phyloP scores from a whole-genome alignment of 306 rosid genomes.

The Inga laurina region DNA sequence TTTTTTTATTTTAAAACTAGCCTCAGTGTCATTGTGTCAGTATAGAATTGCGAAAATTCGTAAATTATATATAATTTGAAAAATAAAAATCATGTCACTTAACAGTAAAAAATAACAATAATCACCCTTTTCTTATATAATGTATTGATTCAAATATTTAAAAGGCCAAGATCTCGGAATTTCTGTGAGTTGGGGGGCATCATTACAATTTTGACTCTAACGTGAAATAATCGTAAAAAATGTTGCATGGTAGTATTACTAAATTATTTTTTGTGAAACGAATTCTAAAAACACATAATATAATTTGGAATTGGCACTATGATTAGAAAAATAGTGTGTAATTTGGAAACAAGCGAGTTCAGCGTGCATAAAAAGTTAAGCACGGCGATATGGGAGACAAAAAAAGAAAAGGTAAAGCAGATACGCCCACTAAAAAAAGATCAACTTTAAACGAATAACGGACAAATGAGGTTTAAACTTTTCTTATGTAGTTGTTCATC shows the following conservation, averaged over 20 bases:
- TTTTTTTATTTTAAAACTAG: background rate
- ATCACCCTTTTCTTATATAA: background rate
- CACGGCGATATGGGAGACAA: background rate
- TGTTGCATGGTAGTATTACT: background rate
- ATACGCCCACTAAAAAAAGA: background rate
- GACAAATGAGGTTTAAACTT: background rate
- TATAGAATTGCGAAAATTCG: too few species aligned
- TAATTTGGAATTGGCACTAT: too few species aligned
- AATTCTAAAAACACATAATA: background rate
- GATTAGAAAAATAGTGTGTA: background rate
- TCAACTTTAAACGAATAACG: background rate
- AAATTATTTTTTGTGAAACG: background rate
- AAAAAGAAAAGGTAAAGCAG: background rate
- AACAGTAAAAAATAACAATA: background rate
- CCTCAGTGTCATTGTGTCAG: background rate
- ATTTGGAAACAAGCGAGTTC: background rate
- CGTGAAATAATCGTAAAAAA: background rate
- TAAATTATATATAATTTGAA: too few species aligned
- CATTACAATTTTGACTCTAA: background rate
- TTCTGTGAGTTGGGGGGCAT: background rate
- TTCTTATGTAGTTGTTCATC: background rate
- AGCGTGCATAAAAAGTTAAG: background rate
- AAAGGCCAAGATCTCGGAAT: background rate
- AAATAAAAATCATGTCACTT: background rate
- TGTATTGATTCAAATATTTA: background rate